These are phyloP conservation scores for Globisporangium spiculum DNA, from an alignment of 352 stramenopile genomes.

Conservation along the genomic window DNA sequence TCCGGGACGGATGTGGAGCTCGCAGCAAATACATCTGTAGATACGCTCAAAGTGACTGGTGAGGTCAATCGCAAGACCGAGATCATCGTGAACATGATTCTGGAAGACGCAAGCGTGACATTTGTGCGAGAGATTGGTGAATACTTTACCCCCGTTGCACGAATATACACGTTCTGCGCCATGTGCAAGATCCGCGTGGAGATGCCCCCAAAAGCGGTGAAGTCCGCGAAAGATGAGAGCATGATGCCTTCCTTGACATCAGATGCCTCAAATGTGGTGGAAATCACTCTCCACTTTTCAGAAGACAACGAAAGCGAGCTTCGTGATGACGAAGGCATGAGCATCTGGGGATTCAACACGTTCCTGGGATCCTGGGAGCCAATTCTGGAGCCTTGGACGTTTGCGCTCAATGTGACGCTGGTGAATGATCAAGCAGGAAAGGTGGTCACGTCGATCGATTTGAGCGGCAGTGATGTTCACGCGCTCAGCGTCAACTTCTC, in stretches of 20 bases:
- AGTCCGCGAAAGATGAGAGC: background rate
- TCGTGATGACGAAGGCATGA: slow-evolving; percentile 68
- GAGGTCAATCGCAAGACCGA: slow-evolving; percentile 2
- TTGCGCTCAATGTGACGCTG: slow-evolving; percentile 36
- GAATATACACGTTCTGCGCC: slow-evolving; percentile 58
- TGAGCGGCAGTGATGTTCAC: slow-evolving; percentile 53
- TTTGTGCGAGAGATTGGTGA: slow-evolving; percentile 72
- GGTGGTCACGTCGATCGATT: slow-evolving; percentile 46
- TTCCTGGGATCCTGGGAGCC: slow-evolving; percentile 76
- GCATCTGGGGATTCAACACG: slow-evolving; percentile 76
- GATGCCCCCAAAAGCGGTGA: slow-evolving; percentile 17
- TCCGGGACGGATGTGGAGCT: background rate
- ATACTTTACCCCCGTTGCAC: slow-evolving; percentile 65
- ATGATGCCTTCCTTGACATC: background rate
- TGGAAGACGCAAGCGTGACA: slow-evolving; percentile 69
- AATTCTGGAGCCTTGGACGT: slow-evolving; percentile 77
- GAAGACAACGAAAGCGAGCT: slow-evolving; percentile 47
- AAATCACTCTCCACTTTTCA: slow-evolving; percentile 51
- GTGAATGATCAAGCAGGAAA: slow-evolving; percentile 41
- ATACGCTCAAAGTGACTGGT: background rate
- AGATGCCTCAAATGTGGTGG: background rate
- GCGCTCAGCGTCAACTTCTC: slow-evolving; percentile 74
- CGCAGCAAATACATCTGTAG: background rate
- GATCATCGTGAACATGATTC: slow-evolving; percentile 43
- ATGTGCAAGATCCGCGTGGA: slow-evolving; percentile 64